These are phyloP conservation scores for Hericium alpestre DNA, from an alignment of 768 basidiomycete species.

Conservation along the genomic window DNA sequence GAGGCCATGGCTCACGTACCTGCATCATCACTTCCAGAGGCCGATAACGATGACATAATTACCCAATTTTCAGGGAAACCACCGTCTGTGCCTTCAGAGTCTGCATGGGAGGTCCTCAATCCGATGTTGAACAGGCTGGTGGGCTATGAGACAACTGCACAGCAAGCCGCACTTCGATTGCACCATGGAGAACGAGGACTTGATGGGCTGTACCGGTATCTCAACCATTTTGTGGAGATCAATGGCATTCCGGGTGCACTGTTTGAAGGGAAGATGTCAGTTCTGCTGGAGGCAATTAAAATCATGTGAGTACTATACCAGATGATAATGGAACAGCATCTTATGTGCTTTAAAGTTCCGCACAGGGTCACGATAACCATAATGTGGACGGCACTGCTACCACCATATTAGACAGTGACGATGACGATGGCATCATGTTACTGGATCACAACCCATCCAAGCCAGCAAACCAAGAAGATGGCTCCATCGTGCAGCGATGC, in stretches of 20 bases:
- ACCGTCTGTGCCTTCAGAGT: not conserved
- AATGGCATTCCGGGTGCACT: not conserved
- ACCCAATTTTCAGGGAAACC: not conserved
- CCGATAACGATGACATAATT: not conserved
- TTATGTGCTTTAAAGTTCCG: too few species aligned
- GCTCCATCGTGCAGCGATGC: too few species aligned
- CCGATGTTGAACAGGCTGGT: not conserved
- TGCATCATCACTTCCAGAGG: not conserved
- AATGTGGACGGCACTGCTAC: too few species aligned
- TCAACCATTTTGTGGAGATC: not conserved
- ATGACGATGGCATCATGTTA: too few species aligned
- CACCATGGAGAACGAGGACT: not conserved
- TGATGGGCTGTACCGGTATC: not conserved
- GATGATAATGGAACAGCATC: too few species aligned
- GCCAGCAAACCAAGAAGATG: too few species aligned
- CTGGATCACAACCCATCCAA: too few species aligned
- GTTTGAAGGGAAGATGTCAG: not conserved
- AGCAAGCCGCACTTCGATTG: not conserved
- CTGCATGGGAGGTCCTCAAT: not conserved
- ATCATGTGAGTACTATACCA: too few species aligned
- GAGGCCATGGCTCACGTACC: not conserved
- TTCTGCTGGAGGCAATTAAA: not conserved
- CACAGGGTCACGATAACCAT: too few species aligned
- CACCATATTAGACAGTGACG: too few species aligned
- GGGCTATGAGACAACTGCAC: not conserved